A percentile compares a stretch with the other conserved stretches of the same genome.
These are phyloP conservation scores for Harringtonia lauricola DNA, from an alignment of 2,329 filamentous ascomycete genomes.

Conservation along the genomic window DNA sequence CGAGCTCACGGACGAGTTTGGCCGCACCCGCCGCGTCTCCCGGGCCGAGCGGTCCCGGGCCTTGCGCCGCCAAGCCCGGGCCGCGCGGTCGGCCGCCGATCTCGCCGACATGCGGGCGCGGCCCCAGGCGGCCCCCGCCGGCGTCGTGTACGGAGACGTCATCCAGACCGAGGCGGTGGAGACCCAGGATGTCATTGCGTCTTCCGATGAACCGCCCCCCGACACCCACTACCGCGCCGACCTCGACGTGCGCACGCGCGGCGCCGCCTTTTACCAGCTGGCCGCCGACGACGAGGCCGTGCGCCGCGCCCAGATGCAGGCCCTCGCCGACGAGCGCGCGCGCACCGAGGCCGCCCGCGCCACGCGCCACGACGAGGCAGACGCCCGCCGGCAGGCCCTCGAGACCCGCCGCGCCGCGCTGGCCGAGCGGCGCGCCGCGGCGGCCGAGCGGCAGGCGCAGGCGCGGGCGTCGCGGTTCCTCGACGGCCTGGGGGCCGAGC, in stretches of 20 bases:
- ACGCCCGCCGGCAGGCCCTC: slow-evolving; percentile 48
- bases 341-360: slow-evolving; percentile 55
- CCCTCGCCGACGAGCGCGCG: slow-evolving; percentile 53
- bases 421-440: background rate
- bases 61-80: slow-evolving; percentile 43
- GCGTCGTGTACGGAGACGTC: slow-evolving; percentile 74
- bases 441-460: slow-evolving; percentile 25
- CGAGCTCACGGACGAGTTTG: slow-evolving; percentile 87
- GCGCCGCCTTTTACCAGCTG: slow-evolving; percentile 87
- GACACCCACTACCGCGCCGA: slow-evolving; percentile 78
- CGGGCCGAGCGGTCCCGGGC: slow-evolving; percentile 55
- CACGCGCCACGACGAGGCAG: slow-evolving; percentile 44
- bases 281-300: slow-evolving; percentile 64
- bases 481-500: slow-evolving; percentile 21
- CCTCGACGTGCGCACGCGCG: slow-evolving; percentile 74
- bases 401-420: slow-evolving; percentile 30
- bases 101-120: slow-evolving; percentile 59
- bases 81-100: slow-evolving; percentile 39
- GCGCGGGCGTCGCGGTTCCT: slow-evolving; percentile 24
- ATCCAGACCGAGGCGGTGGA: slow-evolving; percentile 73
- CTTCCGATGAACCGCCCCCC: slow-evolving; percentile 18
- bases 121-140: slow-evolving; percentile 47
- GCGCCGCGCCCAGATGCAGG: slow-evolving; percentile 61
- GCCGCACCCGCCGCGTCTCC: slow-evolving; percentile 66
- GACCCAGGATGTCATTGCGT: no score